Percentiles rank a stretch among this genome's conserved stretches.
Evolutionary conservation across 2,329 filamentous ascomycete genomes (phyloP).

Genomic region (Fusarium concolor): DNA sequence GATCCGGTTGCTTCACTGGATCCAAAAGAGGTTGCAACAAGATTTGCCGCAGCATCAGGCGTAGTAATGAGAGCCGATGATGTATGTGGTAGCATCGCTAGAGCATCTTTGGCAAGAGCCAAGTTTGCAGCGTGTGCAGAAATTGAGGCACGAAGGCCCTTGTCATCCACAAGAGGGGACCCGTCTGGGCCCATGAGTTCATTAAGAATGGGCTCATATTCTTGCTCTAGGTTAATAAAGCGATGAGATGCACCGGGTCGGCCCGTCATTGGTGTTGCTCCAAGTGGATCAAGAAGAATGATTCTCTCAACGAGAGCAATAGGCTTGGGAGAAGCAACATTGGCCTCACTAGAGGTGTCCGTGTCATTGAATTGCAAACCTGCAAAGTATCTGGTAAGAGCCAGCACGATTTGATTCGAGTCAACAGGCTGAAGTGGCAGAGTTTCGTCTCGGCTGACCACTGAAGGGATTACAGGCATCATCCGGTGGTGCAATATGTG

Average conservation of each 20-base stretch:
- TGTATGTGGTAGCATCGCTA: conserved; percentile 82
- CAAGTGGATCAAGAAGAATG: conserved; percentile 87
- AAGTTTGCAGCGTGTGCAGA: conserved; percentile 76
- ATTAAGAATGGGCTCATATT: conserved; percentile 76
- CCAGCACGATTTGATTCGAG: conserved; percentile 74
- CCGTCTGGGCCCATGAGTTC: conserved; percentile 62
- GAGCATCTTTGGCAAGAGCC: conserved; percentile 73
- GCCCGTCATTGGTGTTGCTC: conserved; percentile 79
- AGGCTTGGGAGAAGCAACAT: conserved; percentile 56
- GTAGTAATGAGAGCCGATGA: conserved; percentile 92
- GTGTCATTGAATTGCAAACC: conserved; percentile 65
- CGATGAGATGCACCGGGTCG: conserved; percentile 53
- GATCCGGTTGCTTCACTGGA: conserved; percentile 51
- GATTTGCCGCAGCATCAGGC: conserved; percentile 79
- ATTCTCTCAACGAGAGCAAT: conserved; percentile 81
- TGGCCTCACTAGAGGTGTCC: conserved; percentile 36
- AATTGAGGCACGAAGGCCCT: conserved; percentile 43
- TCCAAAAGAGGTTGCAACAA: conserved; percentile 53
- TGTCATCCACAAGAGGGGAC: conserved; percentile 49
- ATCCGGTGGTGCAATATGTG: conserved; percentile 50
- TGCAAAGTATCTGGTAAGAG: conserved; percentile 80
- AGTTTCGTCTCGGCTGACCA: conserved; percentile 57
- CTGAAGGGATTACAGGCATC: conserved; percentile 55
- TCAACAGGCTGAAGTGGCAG: conserved; percentile 55
- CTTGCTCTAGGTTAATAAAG: conserved; percentile 94